Conservation (phyloP, 495 filamentous ascomycete genomes). For the Neurospora africana region DNA sequence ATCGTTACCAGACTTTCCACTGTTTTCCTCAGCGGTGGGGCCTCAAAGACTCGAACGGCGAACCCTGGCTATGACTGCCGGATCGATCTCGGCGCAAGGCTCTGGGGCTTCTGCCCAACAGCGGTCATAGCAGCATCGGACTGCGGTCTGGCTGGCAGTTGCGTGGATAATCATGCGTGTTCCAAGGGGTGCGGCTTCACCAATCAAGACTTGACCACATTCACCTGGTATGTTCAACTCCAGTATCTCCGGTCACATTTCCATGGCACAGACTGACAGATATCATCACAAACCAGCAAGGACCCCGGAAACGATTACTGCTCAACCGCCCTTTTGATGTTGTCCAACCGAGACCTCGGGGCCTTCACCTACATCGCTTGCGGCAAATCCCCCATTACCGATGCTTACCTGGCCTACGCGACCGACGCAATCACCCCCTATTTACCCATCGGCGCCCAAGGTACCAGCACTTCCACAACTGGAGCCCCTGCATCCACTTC, state of each 20-base stretch:
- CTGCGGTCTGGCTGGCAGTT: slow-evolving; percentile 14
- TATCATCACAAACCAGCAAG: neutral
- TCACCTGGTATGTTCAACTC: slow-evolving; percentile 11
- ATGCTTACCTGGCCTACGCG: slow-evolving; percentile 6
- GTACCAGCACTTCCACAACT: neutral
- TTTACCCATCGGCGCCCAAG: neutral
- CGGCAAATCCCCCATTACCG: slow-evolving; percentile 1
- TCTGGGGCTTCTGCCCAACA: slow-evolving; percentile 16
- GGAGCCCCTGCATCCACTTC: neutral
- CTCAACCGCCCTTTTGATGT: slow-evolving; percentile 12
- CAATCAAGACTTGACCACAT: slow-evolving; percentile 5
- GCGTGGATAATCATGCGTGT: slow-evolving; percentile 12
- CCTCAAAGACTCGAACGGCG: slow-evolving; percentile 4
- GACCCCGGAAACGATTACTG: slow-evolving; percentile 7
- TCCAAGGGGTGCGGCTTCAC: slow-evolving; percentile 4
- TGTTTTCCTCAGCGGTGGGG: slow-evolving; percentile 3
- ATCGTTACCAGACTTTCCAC: slow-evolving; percentile 7
- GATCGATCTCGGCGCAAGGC: slow-evolving; percentile 6
- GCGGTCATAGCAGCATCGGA: slow-evolving; percentile 3
- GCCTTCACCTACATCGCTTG: slow-evolving; percentile 14
- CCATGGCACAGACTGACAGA: neutral
- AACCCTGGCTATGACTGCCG: slow-evolving; percentile 13
- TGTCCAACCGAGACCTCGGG: slow-evolving; percentile 3
- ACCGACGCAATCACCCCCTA: neutral
- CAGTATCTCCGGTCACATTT: neutral